Evolutionary conservation across 2,329 filamentous ascomycete genomes (phyloP).

Genomic region (Pyrenochaeta sp.): DNA sequence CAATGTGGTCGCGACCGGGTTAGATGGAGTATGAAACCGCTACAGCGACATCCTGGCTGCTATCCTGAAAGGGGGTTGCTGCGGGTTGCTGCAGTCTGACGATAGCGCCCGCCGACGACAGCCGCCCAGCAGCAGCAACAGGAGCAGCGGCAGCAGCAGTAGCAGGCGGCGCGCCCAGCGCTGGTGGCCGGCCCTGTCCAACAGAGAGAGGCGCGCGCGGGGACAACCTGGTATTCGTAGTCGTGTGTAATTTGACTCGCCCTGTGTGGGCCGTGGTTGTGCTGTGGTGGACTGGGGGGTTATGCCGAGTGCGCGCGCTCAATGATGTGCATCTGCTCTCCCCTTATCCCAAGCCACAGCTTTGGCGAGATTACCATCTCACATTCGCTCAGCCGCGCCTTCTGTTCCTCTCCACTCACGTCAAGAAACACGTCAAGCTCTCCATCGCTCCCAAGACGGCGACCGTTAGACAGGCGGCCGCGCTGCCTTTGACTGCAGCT

Average conservation of each 20-base stretch:
- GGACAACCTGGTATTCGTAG: constrained; percentile 9
- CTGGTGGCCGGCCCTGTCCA: not conserved
- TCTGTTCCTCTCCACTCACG: constrained; percentile 41
- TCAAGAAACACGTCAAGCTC: constrained; percentile 27
- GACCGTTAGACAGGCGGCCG: constrained; percentile 21
- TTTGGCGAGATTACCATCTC: constrained; percentile 25
- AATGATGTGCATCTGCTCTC: constrained; percentile 28
- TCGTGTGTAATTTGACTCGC: constrained; percentile 16
- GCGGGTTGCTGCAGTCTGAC: constrained; percentile 1
- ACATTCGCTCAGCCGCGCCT: constrained; percentile 38
- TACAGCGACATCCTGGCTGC: constrained; percentile 6
- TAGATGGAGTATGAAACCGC: constrained; percentile 36
- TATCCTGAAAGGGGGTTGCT: not conserved
- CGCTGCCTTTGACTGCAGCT: constrained; percentile 11
- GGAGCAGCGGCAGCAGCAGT: not conserved
- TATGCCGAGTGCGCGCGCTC: constrained; percentile 16
- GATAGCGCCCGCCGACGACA: constrained; percentile 3
- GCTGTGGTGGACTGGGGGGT: constrained; percentile 19
- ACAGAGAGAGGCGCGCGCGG: constrained; percentile 13
- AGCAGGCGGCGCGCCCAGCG: not conserved
- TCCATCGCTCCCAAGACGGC: constrained; percentile 17
- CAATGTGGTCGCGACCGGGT: constrained; percentile 21
- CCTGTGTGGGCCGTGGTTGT: constrained; percentile 4
- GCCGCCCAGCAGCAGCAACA: constrained; percentile 7
- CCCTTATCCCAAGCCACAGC: constrained; percentile 22